A percentile compares a stretch with the other conserved stretches of the same genome.
phyloP scores from a whole-genome alignment of 2,329 filamentous ascomycete species.

The Neoascochyta sp. region DNA sequence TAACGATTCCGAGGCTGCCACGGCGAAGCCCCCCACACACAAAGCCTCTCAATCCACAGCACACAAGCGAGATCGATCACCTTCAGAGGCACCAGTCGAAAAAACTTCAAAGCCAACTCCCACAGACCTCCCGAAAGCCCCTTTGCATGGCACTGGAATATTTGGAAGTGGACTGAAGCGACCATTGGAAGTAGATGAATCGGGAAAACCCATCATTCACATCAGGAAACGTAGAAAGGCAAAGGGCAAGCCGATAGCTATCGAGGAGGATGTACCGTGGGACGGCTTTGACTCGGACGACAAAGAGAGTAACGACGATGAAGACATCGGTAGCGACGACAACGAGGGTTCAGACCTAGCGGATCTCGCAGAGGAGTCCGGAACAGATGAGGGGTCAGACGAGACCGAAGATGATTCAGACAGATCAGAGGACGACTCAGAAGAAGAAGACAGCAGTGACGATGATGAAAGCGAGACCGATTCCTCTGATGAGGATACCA shows the following conservation, averaged over 20 bases:
- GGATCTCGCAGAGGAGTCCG: conserved; percentile 3
- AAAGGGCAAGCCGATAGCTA: conserved; percentile 41
- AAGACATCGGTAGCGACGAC: conserved; percentile 5
- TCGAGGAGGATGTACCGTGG: conserved; percentile 54
- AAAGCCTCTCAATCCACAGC: not conserved
- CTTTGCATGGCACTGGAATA: conserved; percentile 5
- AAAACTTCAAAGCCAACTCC: too few species aligned
- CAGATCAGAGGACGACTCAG: conserved; percentile 21
- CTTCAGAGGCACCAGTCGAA: conserved; percentile 11
- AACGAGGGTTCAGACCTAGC: not conserved
- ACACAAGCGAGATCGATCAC: conserved; percentile 18
- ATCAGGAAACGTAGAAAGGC: conserved; percentile 68
- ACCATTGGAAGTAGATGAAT: conserved; percentile 74
- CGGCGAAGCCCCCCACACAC: conserved; percentile 1
- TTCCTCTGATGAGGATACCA: conserved; percentile 36
- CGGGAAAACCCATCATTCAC: conserved; percentile 75
- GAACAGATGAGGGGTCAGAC: conserved; percentile 7
- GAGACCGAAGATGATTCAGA: conserved; percentile 7
- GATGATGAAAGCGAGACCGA: conserved; percentile 33
- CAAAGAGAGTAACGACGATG: conserved; percentile 23
- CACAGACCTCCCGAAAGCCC: conserved; percentile 12
- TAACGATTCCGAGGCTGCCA: conserved; percentile 8
- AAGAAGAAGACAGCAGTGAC: conserved; percentile 37
- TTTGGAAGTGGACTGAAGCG: conserved; percentile 81
- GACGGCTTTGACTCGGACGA: conserved; percentile 57